Percentiles rank a stretch among this genome's conserved stretches.
These are phyloP conservation scores for Phyllostachys edulis DNA, from an alignment of 176 grass and related monocot genomes.

Conservation along the genomic window DNA sequence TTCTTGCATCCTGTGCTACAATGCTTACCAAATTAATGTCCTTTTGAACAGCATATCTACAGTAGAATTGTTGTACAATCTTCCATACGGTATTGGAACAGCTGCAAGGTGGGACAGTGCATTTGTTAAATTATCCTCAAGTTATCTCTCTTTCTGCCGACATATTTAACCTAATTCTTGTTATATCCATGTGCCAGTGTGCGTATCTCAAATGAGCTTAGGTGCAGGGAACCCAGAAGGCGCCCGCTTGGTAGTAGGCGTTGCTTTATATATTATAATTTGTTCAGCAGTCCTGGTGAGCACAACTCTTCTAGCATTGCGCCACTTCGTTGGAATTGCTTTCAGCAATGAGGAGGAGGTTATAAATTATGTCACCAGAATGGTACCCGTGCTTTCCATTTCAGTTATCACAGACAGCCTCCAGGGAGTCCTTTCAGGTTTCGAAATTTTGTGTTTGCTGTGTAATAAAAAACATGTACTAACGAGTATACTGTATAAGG, in stretches of 20 bases:
- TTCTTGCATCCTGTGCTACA: neutral
- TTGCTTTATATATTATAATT: constrained; percentile 42
- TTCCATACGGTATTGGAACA: constrained; percentile 61
- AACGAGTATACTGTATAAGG: neutral
- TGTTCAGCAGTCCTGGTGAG: constrained; percentile 39
- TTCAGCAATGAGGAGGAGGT: constrained; percentile 64
- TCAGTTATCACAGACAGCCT: constrained; percentile 57
- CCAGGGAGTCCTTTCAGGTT: constrained; percentile 65
- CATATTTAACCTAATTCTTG: neutral
- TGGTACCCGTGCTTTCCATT: constrained; percentile 51
- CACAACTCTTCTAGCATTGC: constrained; percentile 34
- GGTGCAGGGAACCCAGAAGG: constrained; percentile 58
- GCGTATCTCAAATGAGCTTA: constrained; percentile 70
- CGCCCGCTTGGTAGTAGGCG: constrained; percentile 41
- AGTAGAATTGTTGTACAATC: constrained; percentile 40
- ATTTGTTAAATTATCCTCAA: neutral
- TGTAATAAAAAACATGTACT: neutral
- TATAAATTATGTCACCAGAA: constrained; percentile 50
- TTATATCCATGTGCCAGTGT: constrained; percentile 25
- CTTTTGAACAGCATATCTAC: constrained; percentile 50
- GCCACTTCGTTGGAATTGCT: constrained; percentile 49
- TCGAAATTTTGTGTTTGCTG: neutral
- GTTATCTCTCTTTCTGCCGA: neutral
- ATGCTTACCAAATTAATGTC: constrained; percentile 1
- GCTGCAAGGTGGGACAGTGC: constrained; percentile 45